These are phyloP conservation scores for Vinca minor DNA, from an alignment of 257 asterid genomes.

Conservation along the genomic window DNA sequence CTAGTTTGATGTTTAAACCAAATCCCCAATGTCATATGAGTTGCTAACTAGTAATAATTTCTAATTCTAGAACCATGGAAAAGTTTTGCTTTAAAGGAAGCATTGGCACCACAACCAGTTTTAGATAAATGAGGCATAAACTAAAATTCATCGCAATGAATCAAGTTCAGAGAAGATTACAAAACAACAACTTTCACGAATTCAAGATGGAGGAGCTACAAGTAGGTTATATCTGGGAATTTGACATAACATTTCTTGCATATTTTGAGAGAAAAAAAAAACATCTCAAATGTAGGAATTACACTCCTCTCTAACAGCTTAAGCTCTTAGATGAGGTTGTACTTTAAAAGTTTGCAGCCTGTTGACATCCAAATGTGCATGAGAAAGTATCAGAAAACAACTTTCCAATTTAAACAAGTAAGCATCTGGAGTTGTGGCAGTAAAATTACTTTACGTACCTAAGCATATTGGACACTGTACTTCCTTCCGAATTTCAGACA, in stretches of 20 bases:
- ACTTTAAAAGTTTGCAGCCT: neutral
- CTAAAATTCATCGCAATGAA: neutral
- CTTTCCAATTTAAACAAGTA: neutral
- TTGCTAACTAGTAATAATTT: neutral
- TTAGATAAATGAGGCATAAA: neutral
- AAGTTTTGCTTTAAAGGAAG: neutral
- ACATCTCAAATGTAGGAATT: neutral
- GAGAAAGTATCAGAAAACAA: neutral
- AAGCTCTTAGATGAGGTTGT: neutral
- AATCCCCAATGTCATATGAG: neutral
- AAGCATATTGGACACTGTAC: constrained; percentile 98
- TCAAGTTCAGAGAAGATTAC: neutral
- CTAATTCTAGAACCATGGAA: constrained; percentile 3
- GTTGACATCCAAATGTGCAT: neutral
- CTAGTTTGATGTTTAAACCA: neutral
- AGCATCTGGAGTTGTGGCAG: neutral
- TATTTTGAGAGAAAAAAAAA: neutral
- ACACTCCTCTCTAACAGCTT: neutral
- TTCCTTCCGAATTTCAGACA: constrained; percentile 90
- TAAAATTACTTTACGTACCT: constrained; percentile 34
- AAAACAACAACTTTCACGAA: neutral
- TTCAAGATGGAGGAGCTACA: neutral
- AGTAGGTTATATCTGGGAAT: neutral
- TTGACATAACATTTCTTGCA: neutral
- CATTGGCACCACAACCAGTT: neutral